Percentiles rank a stretch among this genome's conserved stretches.
Evolutionary conservation across 257 asterid genomes (phyloP).

Genomic region (Petunia axillaris): DNA sequence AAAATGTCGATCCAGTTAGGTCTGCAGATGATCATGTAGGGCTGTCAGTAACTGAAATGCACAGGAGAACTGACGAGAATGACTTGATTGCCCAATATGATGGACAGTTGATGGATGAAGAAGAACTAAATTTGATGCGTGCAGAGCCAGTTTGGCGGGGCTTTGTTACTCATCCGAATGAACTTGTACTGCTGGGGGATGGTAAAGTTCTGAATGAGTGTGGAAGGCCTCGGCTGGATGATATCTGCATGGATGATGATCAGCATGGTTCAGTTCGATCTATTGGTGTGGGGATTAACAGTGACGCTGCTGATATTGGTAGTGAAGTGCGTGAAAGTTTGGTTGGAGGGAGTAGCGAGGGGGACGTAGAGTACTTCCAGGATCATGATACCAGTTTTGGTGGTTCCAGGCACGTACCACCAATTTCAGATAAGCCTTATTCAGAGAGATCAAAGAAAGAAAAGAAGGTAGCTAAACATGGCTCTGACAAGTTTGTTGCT

Average conservation of each 20-base stretch:
- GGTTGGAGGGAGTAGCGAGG: slow-evolving; percentile 95
- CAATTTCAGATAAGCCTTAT: slow-evolving; percentile 50
- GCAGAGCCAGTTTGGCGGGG: slow-evolving; percentile 97
- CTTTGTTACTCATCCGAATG: slow-evolving; percentile 76
- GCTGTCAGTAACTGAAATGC: slow-evolving; percentile 49
- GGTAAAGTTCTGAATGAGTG: slow-evolving; percentile 56
- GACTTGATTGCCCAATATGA: slow-evolving; percentile 69
- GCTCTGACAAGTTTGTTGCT: slow-evolving; percentile 52
- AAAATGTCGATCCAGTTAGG: slow-evolving; percentile 56
- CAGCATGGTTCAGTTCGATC: slow-evolving; percentile 97
- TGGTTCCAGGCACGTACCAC: slow-evolving; percentile 49
- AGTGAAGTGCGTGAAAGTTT: slow-evolving; percentile 87
- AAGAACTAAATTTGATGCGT: slow-evolving; percentile 78
- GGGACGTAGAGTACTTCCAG: slow-evolving; percentile 73
- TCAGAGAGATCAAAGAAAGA: slow-evolving; percentile 50
- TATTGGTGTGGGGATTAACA: slow-evolving; percentile 96
- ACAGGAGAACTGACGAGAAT: slow-evolving; percentile 50
- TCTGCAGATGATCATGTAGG: slow-evolving; percentile 61
- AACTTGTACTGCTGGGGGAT: slow-evolving; percentile 71
- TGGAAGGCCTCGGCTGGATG: slow-evolving; percentile 69
- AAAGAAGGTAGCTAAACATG: slow-evolving; percentile 45
- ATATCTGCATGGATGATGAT: slow-evolving; percentile 77
- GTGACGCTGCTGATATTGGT: slow-evolving; percentile 93
- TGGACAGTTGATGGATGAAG: slow-evolving; percentile 91
- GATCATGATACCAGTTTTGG: slow-evolving; percentile 56